phyloP scores from a whole-genome alignment of 495 filamentous ascomycete genomes.

The Pseudoneurospora amorphoporcata region DNA sequence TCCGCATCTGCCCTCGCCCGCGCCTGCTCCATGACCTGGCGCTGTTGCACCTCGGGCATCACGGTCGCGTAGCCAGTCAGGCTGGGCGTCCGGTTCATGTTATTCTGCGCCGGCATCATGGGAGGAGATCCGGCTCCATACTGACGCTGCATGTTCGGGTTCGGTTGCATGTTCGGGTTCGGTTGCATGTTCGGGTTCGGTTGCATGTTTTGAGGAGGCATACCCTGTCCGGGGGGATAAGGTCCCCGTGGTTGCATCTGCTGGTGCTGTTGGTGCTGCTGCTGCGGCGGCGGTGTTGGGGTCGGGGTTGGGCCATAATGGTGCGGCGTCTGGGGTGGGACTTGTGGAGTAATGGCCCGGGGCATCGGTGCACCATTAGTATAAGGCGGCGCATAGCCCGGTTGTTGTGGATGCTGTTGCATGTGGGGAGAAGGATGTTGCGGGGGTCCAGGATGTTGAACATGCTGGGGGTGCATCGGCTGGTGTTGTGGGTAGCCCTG shows the following conservation, averaged over 20 bases:
- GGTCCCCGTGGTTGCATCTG: slow-evolving; percentile 14
- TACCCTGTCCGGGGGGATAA: slow-evolving; percentile 16
- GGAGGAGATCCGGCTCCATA: slow-evolving; percentile 10
- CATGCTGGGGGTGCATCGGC: slow-evolving; percentile 16
- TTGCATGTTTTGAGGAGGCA: slow-evolving; percentile 13
- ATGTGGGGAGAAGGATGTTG: slow-evolving; percentile 14
- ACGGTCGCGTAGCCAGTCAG: slow-evolving; percentile 28
- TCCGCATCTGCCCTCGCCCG: slow-evolving; percentile 33
- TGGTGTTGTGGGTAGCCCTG: slow-evolving; percentile 17
- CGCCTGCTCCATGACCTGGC: slow-evolving; percentile 35
- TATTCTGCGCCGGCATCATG: slow-evolving; percentile 16
- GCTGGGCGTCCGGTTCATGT: slow-evolving; percentile 15
- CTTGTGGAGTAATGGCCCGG: slow-evolving; percentile 25
- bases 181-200: slow-evolving; percentile 15
- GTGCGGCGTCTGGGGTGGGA: slow-evolving; percentile 13
- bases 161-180: slow-evolving; percentile 9
- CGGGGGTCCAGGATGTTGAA: slow-evolving; percentile 17
- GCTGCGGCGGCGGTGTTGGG: slow-evolving; percentile 22
- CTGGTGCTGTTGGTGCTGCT: slow-evolving; percentile 16
- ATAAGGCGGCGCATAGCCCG: slow-evolving; percentile 17
- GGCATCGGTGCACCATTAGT: slow-evolving; percentile 25
- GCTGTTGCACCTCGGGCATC: slow-evolving; percentile 27
- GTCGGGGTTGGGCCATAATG: slow-evolving; percentile 21
- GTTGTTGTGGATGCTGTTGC: slow-evolving; percentile 10
- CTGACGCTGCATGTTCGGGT: slow-evolving; percentile 14